Conservation (phyloP, 169 alveolate species). For the Cryptosporidium ubiquitum region DNA sequence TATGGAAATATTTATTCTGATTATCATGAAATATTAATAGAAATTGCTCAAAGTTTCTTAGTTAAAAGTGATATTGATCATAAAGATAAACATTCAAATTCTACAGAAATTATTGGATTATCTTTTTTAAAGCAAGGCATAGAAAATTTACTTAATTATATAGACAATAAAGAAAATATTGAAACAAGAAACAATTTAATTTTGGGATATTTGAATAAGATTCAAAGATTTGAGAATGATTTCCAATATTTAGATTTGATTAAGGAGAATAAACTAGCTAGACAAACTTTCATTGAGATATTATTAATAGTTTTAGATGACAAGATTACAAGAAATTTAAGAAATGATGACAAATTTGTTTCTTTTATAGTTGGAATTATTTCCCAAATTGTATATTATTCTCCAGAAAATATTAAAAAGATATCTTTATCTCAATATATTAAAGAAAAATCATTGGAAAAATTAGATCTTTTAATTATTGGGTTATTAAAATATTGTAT, state of each 20-base stretch:
- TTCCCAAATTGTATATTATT: background rate
- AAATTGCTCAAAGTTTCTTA: background rate
- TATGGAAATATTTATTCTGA: background rate
- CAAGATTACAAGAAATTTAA: background rate
- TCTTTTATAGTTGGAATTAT: background rate
- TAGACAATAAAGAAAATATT: background rate
- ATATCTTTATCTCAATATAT: background rate
- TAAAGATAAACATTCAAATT: too few species aligned
- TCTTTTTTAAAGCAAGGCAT: conserved; percentile 36
- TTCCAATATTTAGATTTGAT: background rate
- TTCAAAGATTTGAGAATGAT: background rate
- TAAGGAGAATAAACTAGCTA: background rate
- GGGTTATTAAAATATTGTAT: background rate
- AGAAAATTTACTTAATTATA: background rate
- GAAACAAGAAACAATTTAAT: background rate
- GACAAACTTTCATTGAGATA: background rate
- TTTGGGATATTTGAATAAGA: background rate
- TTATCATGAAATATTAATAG: conserved; percentile 21
- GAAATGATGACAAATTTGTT: background rate
- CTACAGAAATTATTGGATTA: background rate
- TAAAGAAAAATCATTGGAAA: background rate
- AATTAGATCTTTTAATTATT: background rate
- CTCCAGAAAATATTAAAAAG: conserved; percentile 4
- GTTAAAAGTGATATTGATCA: background rate
- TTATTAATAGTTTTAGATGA: background rate